Evolutionary conservation across 2,329 filamentous ascomycete genomes (phyloP).

Genomic region (Pseudopithomyces maydicus): DNA sequence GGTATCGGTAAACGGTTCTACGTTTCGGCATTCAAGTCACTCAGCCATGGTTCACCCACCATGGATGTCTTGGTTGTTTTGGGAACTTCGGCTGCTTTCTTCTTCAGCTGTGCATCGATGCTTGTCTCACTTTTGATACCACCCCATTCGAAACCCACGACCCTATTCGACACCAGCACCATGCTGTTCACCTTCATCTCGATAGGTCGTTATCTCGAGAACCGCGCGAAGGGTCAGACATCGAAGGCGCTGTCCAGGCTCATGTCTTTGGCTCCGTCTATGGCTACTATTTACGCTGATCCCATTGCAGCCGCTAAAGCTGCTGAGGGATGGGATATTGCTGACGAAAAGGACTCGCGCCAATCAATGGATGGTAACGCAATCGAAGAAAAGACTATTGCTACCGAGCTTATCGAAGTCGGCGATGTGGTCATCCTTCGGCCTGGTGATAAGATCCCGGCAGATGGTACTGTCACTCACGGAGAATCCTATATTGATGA

Average conservation of each 20-base stretch:
- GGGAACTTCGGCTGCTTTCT: slow-evolving; percentile 93
- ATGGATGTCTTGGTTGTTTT: slow-evolving; percentile 97
- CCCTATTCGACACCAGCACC: slow-evolving; percentile 95
- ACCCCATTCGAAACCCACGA: slow-evolving; percentile 80
- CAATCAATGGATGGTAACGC: slow-evolving; percentile 60
- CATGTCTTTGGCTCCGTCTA: slow-evolving; percentile 95
- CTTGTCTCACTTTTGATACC: slow-evolving; percentile 74
- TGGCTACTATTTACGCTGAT: slow-evolving; percentile 95
- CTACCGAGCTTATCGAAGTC: slow-evolving; percentile 91
- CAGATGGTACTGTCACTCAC: slow-evolving; percentile 83
- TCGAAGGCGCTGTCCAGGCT: slow-evolving; percentile 90
- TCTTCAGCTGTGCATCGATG: slow-evolving; percentile 92
- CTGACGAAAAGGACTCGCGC: slow-evolving; percentile 50
- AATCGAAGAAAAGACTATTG: slow-evolving; percentile 82
- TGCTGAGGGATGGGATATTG: slow-evolving; percentile 74
- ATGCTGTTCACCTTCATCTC: slow-evolving; percentile 98
- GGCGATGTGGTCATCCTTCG: slow-evolving; percentile 91
- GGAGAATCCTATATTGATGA: slow-evolving; percentile 96
- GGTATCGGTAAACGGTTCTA: slow-evolving; percentile 96
- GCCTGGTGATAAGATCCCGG: slow-evolving; percentile 95
- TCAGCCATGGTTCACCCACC: slow-evolving; percentile 88
- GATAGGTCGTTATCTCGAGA: slow-evolving; percentile 89
- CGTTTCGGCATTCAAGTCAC: slow-evolving; percentile 85
- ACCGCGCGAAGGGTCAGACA: slow-evolving; percentile 92
- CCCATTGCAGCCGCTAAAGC: slow-evolving; percentile 92